Evolutionary conservation across 108 stramenopile species (phyloP), one percentile per base, ranked within the genome.

Genomic region (Cyclotella choctawhatcheeana): DNA sequence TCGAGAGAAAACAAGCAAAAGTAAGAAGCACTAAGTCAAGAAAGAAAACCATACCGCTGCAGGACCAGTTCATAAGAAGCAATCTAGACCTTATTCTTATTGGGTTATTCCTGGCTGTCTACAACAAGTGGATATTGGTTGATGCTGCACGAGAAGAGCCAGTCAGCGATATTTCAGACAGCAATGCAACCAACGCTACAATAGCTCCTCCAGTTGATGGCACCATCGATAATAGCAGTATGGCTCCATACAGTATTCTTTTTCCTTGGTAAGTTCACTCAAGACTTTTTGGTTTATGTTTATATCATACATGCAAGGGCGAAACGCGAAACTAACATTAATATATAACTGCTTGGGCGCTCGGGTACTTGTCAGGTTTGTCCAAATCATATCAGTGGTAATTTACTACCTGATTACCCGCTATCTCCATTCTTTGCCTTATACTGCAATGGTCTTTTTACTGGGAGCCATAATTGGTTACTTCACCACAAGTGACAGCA

Each of bases 381-480:
- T 56, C 14, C 55, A 56, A 56, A 56, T 56, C 29, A 29, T 56
- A 30, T 27, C 55, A n/a, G 55, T 56, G 29, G 14, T 56, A 30
- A 56, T 56, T 30, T 56, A 56, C 55, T 56, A 56, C n/a, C 29
- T 56, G 29, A 56, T 56, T 12, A 56, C 29, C 10, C 27, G 55
- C 27, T 56, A 56, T n/a, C n/a, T 56, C 27, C 55, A 29, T 31
- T 56, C 55, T 13, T 30, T 77, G 8, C 76, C 76, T 0, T 77
- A 71, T 34, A 77, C 76, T 1, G 76, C 76, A 0, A 27, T 71
- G 1, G 54, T 77, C 14, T 77, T 77, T 25, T 14, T 71, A 12
- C 40, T 71, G 10, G 76, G 76, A 17, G 17, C 32, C 2, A 37
- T 51, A 7, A 72, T 73, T 12, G 71, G 68, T 3, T 63, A 21